Percentiles rank a stretch among this genome's conserved stretches.
Conservation (phyloP, 495 filamentous ascomycete genomes). For the Xylaria flabelliformis region DNA sequence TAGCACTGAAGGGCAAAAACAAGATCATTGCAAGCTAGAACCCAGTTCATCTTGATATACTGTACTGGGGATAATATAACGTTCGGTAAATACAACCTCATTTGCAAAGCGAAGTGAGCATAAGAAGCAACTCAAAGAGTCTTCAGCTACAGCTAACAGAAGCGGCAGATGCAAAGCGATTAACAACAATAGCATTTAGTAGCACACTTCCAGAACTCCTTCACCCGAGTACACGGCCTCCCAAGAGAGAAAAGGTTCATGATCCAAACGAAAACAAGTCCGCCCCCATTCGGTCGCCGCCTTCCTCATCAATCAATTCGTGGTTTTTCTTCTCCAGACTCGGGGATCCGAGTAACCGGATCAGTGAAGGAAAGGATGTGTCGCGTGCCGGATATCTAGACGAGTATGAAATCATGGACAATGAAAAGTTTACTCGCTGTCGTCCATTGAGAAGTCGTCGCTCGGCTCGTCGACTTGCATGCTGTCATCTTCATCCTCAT, state of each 20-base stretch:
- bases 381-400: not conserved
- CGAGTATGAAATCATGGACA: not conserved
- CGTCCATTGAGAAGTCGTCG: slow-evolving; percentile 45
- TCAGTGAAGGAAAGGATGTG: not conserved
- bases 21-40: not conserved
- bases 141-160: not conserved
- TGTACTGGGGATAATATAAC: not conserved
- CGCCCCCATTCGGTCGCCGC: not conserved
- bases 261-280: slow-evolving; percentile 1
- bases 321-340: not conserved
- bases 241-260: not conserved
- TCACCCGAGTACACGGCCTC: not conserved
- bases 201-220: slow-evolving; percentile 1
- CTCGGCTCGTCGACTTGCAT: slow-evolving; percentile 23
- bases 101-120: not conserved
- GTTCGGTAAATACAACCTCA: not conserved
- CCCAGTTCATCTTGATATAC: not conserved
- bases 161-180: slow-evolving; percentile 3
- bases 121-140: not conserved
- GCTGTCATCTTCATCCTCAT: slow-evolving; percentile 46
- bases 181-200: not conserved
- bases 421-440: slow-evolving; percentile 35
- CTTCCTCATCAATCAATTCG: not conserved
- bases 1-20: not conserved
- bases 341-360: not conserved